Evolutionary conservation across 768 basidiomycete species (phyloP).

Genomic region (Coprinopsis cinerea): DNA sequence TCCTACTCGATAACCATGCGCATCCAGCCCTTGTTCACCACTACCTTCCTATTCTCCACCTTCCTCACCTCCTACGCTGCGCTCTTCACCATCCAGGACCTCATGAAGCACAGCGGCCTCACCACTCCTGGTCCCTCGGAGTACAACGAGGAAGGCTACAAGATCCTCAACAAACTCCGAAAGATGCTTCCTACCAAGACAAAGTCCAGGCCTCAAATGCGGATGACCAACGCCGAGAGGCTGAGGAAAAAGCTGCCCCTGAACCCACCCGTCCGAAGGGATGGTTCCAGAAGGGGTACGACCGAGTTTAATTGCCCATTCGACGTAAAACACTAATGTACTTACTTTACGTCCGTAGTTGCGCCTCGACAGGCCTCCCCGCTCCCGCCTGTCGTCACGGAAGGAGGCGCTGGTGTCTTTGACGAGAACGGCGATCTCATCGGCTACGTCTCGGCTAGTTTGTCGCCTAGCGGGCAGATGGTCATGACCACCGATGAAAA

Average conservation of each 20-base stretch:
- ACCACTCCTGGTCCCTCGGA: background rate
- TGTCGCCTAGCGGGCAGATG: background rate
- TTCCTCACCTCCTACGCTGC: background rate
- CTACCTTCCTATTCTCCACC: background rate
- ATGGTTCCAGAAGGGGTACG: background rate
- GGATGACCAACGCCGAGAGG: conserved; percentile 4
- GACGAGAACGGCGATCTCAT: conserved; percentile 1
- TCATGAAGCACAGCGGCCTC: background rate
- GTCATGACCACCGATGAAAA: background rate
- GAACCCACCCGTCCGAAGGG: conserved; percentile 1
- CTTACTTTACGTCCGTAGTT: background rate
- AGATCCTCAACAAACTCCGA: background rate
- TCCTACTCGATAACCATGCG: background rate
- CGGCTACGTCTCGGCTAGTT: background rate
- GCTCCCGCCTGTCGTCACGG: background rate
- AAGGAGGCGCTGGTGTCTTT: background rate
- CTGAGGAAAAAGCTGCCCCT: background rate
- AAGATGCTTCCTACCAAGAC: conserved; percentile 1
- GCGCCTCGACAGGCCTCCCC: background rate
- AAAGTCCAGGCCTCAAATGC: background rate
- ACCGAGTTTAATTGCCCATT: background rate
- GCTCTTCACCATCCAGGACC: background rate
- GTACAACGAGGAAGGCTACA: conserved; percentile 1
- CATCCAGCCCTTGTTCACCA: background rate
- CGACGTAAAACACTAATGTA: background rate